Conservation (phyloP, 108 stramenopile genomes). For the Skeletonema grethae region DNA sequence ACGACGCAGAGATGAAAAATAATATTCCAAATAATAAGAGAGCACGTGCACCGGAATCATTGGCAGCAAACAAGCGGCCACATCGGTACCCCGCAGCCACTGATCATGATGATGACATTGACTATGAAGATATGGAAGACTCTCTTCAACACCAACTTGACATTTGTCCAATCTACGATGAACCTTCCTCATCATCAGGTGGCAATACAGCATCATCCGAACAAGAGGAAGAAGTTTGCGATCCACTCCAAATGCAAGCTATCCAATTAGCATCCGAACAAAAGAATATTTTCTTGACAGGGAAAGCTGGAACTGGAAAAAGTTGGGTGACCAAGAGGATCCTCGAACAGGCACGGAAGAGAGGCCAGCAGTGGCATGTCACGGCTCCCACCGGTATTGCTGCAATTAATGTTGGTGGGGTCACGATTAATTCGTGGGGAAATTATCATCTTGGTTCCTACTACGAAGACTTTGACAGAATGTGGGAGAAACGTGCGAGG, state of each 20-base stretch:
- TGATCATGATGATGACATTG: not conserved
- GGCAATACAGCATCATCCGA: not conserved
- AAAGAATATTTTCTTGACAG: slow-evolving; percentile 44
- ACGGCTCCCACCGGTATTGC: slow-evolving; percentile 74
- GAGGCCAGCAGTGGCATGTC: slow-evolving; percentile 19
- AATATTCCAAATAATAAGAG: not conserved
- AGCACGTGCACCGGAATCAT: not conserved
- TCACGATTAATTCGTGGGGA: slow-evolving; percentile 58
- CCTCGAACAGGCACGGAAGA: slow-evolving; percentile 1
- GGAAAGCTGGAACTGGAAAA: slow-evolving; percentile 55
- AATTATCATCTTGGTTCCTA: slow-evolving; percentile 39
- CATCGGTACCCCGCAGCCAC: not conserved
- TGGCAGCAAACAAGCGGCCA: not conserved
- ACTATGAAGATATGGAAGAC: slow-evolving; percentile 1
- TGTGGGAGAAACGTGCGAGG: slow-evolving; percentile 20
- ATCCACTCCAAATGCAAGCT: slow-evolving; percentile 37
- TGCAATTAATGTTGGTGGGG: slow-evolving; percentile 50
- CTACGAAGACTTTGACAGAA: slow-evolving; percentile 30
- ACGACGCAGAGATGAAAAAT: not conserved
- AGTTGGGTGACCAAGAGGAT: slow-evolving; percentile 47
- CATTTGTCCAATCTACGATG: not conserved
- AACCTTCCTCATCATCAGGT: not conserved
- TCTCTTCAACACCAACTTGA: not conserved
- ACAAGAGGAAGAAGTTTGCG: slow-evolving; percentile 18
- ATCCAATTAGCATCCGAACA: slow-evolving; percentile 23